Percentiles rank a stretch among this genome's conserved stretches.
These are phyloP conservation scores for Ophiosphaerella korrae DNA, from an alignment of 2,329 filamentous ascomycete genomes.

Conservation along the genomic window DNA sequence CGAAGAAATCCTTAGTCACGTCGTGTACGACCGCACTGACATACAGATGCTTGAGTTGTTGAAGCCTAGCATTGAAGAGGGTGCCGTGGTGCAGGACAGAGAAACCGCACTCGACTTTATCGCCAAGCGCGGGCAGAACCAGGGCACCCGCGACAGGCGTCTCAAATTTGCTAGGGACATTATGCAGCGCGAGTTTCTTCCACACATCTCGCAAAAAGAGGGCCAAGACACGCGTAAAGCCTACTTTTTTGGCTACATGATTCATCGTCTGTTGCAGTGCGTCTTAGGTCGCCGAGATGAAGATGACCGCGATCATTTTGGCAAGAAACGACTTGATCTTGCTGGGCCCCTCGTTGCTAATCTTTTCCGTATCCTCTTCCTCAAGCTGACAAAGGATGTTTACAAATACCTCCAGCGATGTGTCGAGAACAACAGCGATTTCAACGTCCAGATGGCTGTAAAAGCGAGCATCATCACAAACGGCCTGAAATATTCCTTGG, in stretches of 20 bases:
- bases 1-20: slow-evolving; percentile 96
- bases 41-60: slow-evolving; percentile 97
- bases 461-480: slow-evolving; percentile 91
- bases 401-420: slow-evolving; percentile 90
- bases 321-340: slow-evolving; percentile 96
- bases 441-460: slow-evolving; percentile 88
- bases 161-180: slow-evolving; percentile 91
- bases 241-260: slow-evolving; percentile 99
- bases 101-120: slow-evolving; percentile 96
- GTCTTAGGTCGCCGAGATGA: slow-evolving; percentile 90
- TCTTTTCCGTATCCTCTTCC: slow-evolving; percentile 89
- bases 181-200: slow-evolving; percentile 93
- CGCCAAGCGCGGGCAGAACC: slow-evolving; percentile 83
- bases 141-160: slow-evolving; percentile 82
- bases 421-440: slow-evolving; percentile 85
- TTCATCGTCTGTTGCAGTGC: slow-evolving; percentile 92
- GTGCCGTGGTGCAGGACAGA: slow-evolving; percentile 92
- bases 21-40: slow-evolving; percentile 94
- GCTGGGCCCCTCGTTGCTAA: slow-evolving; percentile 95
- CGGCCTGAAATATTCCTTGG: slow-evolving; percentile 93
- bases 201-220: slow-evolving; percentile 93
- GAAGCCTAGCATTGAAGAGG: slow-evolving; percentile 95
- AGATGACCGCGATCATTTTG: slow-evolving; percentile 97
- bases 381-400: slow-evolving; percentile 88
- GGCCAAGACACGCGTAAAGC: slow-evolving; percentile 95